A percentile compares a stretch with the other conserved stretches of the same genome.
Evolutionary conservation across 2,329 filamentous ascomycete species (phyloP).

Genomic region (Ophiosphaerella herpotricha): DNA sequence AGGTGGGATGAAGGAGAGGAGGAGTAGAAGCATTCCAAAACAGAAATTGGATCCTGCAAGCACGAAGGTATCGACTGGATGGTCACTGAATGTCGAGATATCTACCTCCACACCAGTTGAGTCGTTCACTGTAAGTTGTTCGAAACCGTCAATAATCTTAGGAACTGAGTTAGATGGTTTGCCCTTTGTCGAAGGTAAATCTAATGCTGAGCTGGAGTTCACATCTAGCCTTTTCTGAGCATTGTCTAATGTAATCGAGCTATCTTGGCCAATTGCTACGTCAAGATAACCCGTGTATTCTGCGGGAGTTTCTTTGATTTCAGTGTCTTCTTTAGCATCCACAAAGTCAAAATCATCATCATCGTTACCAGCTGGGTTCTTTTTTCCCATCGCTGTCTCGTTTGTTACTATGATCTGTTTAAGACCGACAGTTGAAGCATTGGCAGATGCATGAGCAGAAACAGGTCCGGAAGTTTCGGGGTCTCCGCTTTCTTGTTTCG

Average conservation of each 20-base stretch:
- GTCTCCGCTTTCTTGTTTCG: constrained; percentile 12
- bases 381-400: constrained; percentile 5
- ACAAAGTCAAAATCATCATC: constrained; percentile 57
- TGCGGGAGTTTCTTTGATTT: constrained; percentile 52
- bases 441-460: constrained; percentile 17
- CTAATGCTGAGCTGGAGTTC: constrained; percentile 30
- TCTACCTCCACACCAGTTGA: constrained; percentile 56
- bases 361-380: constrained; percentile 21
- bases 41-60: constrained; percentile 89
- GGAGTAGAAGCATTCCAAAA: constrained; percentile 81
- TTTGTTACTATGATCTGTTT: constrained; percentile 9
- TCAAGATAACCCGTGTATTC: constrained; percentile 54
- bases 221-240: constrained; percentile 24
- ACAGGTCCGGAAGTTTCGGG: constrained; percentile 13
- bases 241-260: constrained; percentile 30
- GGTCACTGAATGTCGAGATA: constrained; percentile 65
- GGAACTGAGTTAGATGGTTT: constrained; percentile 26
- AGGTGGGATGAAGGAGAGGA: constrained; percentile 92
- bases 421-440: constrained; percentile 22
- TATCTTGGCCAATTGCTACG: constrained; percentile 26
- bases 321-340: constrained; percentile 58
- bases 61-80: constrained; percentile 83
- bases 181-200: constrained; percentile 23
- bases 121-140: constrained; percentile 35
- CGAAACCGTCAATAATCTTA: constrained; percentile 35